A percentile compares a stretch with the other conserved stretches of the same genome.
Conservation (phyloP, 768 basidiomycete species). For the Hebeloma cylindrosporum region DNA sequence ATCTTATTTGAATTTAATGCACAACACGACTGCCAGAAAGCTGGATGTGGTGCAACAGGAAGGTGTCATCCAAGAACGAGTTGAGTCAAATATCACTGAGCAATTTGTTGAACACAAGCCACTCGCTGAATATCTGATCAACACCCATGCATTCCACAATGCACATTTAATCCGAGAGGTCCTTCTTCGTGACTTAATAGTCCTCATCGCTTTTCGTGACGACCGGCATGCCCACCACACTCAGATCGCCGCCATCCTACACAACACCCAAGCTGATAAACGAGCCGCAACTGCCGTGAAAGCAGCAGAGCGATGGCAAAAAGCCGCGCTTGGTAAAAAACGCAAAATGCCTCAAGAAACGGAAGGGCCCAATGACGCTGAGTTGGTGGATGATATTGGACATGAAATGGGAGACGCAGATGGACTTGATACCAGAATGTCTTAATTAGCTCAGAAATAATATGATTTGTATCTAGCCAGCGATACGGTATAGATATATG, state of each 20-base stretch:
- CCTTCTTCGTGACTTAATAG: constrained; percentile 11
- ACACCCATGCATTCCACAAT: constrained; percentile 22
- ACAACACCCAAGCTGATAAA: constrained; percentile 13
- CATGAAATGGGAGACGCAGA: too few species aligned
- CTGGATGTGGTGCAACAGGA: constrained; percentile 18
- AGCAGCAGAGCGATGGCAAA: too few species aligned
- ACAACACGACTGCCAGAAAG: constrained; percentile 22
- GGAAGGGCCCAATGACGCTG: too few species aligned
- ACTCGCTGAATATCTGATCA: constrained; percentile 14
- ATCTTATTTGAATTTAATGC: constrained; percentile 22
- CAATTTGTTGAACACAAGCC: constrained; percentile 15
- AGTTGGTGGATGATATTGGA: too few species aligned
- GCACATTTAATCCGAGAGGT: constrained; percentile 13
- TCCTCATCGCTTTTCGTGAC: constrained; percentile 14
- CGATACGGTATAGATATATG: too few species aligned
- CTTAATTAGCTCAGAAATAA: too few species aligned
- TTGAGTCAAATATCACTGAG: constrained; percentile 4
- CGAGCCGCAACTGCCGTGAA: too few species aligned
- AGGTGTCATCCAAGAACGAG: constrained; percentile 14
- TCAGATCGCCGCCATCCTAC: constrained; percentile 14
- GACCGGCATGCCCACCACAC: constrained; percentile 11
- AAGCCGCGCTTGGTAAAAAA: too few species aligned
- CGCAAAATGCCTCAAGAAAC: too few species aligned
- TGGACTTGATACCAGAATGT: too few species aligned
- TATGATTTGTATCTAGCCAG: too few species aligned